These are phyloP conservation scores for Chloris gayana DNA, from an alignment of 176 grass and related monocot genomes.

Conservation along the genomic window DNA sequence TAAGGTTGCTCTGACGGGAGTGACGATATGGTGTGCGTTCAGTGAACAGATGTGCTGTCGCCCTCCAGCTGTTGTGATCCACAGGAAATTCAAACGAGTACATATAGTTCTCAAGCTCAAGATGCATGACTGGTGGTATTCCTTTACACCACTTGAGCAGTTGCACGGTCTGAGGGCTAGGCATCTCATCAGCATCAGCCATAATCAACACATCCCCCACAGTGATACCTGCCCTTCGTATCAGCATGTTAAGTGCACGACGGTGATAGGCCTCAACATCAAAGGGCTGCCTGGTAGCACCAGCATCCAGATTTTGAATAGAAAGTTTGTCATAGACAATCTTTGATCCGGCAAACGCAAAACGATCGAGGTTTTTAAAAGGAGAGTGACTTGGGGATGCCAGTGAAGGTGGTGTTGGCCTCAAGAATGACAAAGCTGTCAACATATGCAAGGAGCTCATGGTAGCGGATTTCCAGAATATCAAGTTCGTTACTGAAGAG, in stretches of 20 bases:
- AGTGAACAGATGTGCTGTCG: no score
- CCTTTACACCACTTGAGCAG: conserved; percentile 89
- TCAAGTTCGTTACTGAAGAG: conserved; percentile 94
- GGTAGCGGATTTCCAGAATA: conserved; percentile 78
- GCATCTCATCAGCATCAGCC: conserved; percentile 89
- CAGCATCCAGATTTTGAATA: conserved; percentile 31
- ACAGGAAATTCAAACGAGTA: conserved; percentile 93
- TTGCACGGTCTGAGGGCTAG: conserved; percentile 66
- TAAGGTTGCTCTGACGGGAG: conserved; percentile 66
- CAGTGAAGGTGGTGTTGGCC: conserved; percentile 87
- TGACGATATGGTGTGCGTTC: conserved; percentile 61
- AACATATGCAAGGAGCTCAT: conserved; percentile 68
- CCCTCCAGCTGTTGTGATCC: conserved; percentile 68
- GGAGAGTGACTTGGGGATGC: conserved; percentile 58
- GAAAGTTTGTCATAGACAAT: conserved; percentile 70
- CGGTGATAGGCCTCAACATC: conserved; percentile 69
- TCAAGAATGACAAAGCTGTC: conserved; percentile 80
- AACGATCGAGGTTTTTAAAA: conserved; percentile 59
- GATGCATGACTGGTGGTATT: conserved; percentile 80
- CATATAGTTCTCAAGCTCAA: conserved; percentile 79
- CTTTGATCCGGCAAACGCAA: conserved; percentile 62
- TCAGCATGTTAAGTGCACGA: conserved; percentile 57
- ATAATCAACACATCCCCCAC: conserved; percentile 84
- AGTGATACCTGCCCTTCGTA: conserved; percentile 66
- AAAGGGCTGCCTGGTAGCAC: conserved; percentile 52